A percentile compares a stretch with the other conserved stretches of the same genome.
Conservation (phyloP, 78 protist genomes). For the Dictyostelium purpureum region DNA sequence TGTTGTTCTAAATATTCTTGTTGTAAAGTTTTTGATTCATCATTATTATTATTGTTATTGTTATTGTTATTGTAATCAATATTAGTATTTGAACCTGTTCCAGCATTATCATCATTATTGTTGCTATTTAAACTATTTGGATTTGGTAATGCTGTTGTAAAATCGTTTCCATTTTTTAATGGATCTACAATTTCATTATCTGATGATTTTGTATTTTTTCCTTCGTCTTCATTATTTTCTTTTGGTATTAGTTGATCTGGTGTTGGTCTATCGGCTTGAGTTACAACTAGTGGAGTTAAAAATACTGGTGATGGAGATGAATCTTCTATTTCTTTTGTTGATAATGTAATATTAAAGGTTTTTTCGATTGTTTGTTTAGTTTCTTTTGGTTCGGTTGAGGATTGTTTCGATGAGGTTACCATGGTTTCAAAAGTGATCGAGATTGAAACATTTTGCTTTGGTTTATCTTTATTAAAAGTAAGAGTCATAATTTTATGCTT, state of each 20-base stretch:
- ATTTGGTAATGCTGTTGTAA: not conserved
- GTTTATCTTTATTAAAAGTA: constrained; percentile 76
- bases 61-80: not conserved
- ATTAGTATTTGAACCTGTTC: not conserved
- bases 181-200: not conserved
- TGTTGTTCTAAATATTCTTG: not conserved
- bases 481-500: constrained; percentile 79
- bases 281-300: not conserved
- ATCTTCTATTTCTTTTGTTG: not conserved
- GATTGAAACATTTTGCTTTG: constrained; percentile 9
- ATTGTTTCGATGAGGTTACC: not conserved
- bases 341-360: constrained; percentile 52
- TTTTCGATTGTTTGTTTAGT: not conserved
- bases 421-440: constrained; percentile 30
- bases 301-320: not conserved
- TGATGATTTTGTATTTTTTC: not conserved
- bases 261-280: not conserved
- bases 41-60: not conserved
- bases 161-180: not conserved
- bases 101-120: not conserved
- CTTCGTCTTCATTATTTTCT: not conserved
- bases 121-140: not conserved
- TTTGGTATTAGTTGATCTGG: not conserved
- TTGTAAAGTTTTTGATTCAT: not conserved
- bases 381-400: not conserved